Evolutionary conservation across 2,329 filamentous ascomycete genomes (phyloP).

Genomic region (Aspergillus sp.): DNA sequence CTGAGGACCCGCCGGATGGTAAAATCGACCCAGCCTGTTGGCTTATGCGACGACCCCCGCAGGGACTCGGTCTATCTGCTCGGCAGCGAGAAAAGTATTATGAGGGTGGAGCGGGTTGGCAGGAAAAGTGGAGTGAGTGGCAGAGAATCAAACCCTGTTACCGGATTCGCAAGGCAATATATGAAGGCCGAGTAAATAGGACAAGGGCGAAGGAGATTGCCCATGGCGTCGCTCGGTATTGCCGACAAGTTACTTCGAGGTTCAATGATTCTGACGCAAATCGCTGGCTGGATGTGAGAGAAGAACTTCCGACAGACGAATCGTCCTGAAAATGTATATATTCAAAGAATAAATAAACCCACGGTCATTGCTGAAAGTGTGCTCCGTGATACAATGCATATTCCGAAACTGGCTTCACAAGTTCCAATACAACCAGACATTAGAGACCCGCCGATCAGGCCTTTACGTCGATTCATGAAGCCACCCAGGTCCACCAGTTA

Average conservation of each 20-base stretch:
- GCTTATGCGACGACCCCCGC: conserved; percentile 42
- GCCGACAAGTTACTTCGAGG: conserved; percentile 16
- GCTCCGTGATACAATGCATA: background rate
- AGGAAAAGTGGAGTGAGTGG: conserved; percentile 42
- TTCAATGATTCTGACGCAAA: background rate
- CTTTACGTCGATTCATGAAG: too few relatives aligned
- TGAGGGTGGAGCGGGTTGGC: conserved; percentile 40
- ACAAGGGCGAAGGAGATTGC: conserved; percentile 31
- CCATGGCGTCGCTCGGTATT: conserved; percentile 20
- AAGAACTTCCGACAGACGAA: background rate
- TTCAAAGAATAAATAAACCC: background rate
- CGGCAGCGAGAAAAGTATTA: conserved; percentile 40
- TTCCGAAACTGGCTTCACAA: background rate
- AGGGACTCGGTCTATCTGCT: conserved; percentile 36
- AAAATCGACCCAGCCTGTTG: conserved; percentile 42
- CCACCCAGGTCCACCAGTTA: too few relatives aligned
- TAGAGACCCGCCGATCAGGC: too few relatives aligned
- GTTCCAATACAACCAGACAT: too few relatives aligned
- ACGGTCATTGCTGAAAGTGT: background rate
- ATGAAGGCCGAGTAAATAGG: conserved; percentile 39
- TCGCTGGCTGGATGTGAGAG: background rate
- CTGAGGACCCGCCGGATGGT: conserved; percentile 39
- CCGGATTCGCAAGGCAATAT: conserved; percentile 34
- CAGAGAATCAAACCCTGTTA: conserved; percentile 36
- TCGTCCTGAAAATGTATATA: background rate